A percentile compares a stretch with the other conserved stretches of the same genome.
phyloP scores from a whole-genome alignment of 495 filamentous ascomycete species.

The Paragyromitra xinjiangensis region DNA sequence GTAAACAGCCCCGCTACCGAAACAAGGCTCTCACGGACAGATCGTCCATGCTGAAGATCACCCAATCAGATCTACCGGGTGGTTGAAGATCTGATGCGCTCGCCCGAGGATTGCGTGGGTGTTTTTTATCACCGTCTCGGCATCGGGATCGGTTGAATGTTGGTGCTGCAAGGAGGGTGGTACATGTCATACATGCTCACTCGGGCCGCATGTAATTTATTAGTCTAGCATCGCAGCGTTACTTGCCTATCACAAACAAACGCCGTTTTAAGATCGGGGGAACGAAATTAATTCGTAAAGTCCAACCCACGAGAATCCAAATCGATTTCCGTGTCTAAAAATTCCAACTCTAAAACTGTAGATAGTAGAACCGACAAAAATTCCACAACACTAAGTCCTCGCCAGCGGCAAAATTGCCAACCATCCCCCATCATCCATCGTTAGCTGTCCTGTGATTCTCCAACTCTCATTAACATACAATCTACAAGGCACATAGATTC shows the following conservation, averaged over 20 bases:
- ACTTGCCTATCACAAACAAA: neutral
- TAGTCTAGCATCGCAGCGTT: neutral
- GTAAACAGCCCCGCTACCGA: neutral
- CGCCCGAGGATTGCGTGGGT: too few species aligned
- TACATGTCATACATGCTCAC: too few species aligned
- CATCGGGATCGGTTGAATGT: too few species aligned
- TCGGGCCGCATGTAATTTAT: too few species aligned
- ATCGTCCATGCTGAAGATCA: neutral
- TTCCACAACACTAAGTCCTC: neutral
- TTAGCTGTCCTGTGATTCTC: slow-evolving; percentile 29
- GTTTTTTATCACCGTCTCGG: too few species aligned
- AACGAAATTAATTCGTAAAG: neutral
- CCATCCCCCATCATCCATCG: slow-evolving; percentile 15
- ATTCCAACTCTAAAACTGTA: neutral
- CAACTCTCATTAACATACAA: slow-evolving; percentile 20
- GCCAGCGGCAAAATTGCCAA: slow-evolving; percentile 11
- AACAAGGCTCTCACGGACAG: neutral
- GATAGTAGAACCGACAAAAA: neutral
- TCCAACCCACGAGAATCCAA: neutral
- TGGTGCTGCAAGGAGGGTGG: too few species aligned
- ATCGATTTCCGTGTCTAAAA: neutral
- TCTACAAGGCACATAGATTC: slow-evolving; percentile 25
- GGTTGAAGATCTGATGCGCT: too few species aligned
- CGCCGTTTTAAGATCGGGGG: neutral
- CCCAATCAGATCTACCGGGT: too few species aligned